Conservation (phyloP, 805 yeast species). For the Wickerhamiella siamensis region DNA sequence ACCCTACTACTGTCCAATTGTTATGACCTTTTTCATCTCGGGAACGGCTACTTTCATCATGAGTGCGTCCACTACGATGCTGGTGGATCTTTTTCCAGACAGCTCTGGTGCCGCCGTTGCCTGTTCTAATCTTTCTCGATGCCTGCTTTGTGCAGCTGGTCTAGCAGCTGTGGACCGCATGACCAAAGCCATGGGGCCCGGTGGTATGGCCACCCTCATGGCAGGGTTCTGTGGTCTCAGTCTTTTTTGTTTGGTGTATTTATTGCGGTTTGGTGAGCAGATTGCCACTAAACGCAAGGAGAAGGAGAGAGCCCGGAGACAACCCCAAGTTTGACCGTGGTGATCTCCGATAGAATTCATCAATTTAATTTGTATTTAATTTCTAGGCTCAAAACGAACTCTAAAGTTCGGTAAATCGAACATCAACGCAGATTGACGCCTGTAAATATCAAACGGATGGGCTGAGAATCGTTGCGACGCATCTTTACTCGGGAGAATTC, state of each 20-base stretch:
- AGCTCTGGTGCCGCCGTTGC: constrained; percentile 64
- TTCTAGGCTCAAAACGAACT: background rate
- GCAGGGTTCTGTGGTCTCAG: constrained; percentile 28
- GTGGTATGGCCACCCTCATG: constrained; percentile 69
- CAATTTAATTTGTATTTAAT: background rate
- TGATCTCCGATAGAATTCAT: too few relatives aligned
- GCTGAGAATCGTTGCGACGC: constrained; percentile 27
- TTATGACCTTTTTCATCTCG: constrained; percentile 44
- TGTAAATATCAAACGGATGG: constrained; percentile 39
- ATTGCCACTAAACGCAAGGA: background rate
- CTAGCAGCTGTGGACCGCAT: constrained; percentile 53
- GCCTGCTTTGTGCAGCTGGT: constrained; percentile 56
- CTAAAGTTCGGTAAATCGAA: constrained; percentile 40
- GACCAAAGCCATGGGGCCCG: constrained; percentile 43
- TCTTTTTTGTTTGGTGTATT: constrained; percentile 6
- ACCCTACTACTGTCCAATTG: constrained; percentile 40
- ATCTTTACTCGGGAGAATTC: constrained; percentile 34
- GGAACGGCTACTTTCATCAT: constrained; percentile 44
- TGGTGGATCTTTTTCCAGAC: constrained; percentile 64
- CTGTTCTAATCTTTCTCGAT: constrained; percentile 55
- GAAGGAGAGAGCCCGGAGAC: background rate
- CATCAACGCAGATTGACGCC: constrained; percentile 43
- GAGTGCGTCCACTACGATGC: constrained; percentile 45
- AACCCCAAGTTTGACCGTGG: background rate
- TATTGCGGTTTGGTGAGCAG: constrained; percentile 1